Evolutionary conservation across 768 basidiomycete genomes (phyloP).

Genomic region (Lactifluus volemus): DNA sequence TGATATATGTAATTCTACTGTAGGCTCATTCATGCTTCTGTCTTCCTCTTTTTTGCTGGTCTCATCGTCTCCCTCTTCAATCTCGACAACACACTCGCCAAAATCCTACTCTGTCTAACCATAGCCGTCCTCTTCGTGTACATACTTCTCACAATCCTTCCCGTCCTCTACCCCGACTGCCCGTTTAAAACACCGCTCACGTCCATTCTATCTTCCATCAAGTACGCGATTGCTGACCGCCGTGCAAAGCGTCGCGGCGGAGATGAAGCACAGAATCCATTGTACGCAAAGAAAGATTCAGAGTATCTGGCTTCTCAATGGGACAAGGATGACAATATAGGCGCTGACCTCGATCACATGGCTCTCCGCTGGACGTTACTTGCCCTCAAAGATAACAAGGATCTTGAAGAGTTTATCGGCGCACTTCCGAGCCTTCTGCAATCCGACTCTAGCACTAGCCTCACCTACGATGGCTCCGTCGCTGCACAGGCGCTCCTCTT

Average conservation of each 20-base stretch:
- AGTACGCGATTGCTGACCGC: background rate
- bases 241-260: background rate
- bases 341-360: slow-evolving; percentile 5
- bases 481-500: slow-evolving; percentile 7
- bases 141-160: slow-evolving; percentile 1
- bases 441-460: background rate
- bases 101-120: background rate
- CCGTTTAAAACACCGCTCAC: slow-evolving; percentile 13
- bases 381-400: slow-evolving; percentile 1
- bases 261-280: background rate
- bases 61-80: slow-evolving; percentile 10
- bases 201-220: slow-evolving; percentile 2
- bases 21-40: slow-evolving; percentile 10
- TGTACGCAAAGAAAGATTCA: background rate
- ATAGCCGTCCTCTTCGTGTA: background rate
- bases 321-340: background rate
- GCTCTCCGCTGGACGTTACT: slow-evolving; percentile 13
- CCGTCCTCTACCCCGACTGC: slow-evolving; percentile 10
- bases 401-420: slow-evolving; percentile 6
- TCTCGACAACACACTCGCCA: background rate
- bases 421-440: slow-evolving; percentile 5
- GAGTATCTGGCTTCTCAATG: background rate
- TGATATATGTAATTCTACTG: background rate
- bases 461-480: background rate
- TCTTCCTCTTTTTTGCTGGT: slow-evolving; percentile 12